Conservation (phyloP, 1,139 yeast genomes). For the Kodamaea plutei region DNA sequence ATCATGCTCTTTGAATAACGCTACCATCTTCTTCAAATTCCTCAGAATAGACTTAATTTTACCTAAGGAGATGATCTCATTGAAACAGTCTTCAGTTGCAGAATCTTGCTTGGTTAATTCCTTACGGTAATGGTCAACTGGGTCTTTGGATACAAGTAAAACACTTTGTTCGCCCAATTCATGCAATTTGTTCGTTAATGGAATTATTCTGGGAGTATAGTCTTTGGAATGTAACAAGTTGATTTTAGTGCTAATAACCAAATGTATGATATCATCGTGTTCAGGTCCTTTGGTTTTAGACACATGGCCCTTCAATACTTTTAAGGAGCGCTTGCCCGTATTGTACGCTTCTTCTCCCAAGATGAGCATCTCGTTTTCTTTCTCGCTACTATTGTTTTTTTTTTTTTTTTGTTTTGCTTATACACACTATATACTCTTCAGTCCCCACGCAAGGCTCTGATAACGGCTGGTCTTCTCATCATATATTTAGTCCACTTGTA, state of each 20-base stretch:
- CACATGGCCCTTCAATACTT: constrained; percentile 33
- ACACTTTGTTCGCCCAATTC: constrained; percentile 47
- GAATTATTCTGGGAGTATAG: constrained; percentile 61
- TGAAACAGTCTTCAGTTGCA: constrained; percentile 56
- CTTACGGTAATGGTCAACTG: constrained; percentile 51
- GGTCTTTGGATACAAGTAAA: constrained; percentile 64
- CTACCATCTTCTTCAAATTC: constrained; percentile 41
- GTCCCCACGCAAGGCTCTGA: constrained; percentile 70
- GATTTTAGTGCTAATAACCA: constrained; percentile 51
- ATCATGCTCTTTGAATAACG: constrained; percentile 57
- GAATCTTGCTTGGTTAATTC: constrained; percentile 44
- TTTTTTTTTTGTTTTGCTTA: too few species aligned
- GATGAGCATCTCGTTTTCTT: constrained; percentile 23
- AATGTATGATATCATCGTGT: constrained; percentile 34
- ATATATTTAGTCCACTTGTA: constrained; percentile 92
- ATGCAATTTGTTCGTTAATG: constrained; percentile 50
- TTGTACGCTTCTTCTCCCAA: constrained; percentile 26
- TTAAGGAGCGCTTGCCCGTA: constrained; percentile 29
- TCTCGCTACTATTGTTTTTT: too few species aligned
- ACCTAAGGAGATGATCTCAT: constrained; percentile 54
- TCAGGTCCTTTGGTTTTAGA: constrained; percentile 15
- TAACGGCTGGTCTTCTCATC: constrained; percentile 87
- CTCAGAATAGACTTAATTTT: constrained; percentile 47
- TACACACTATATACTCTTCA: constrained; percentile 1
- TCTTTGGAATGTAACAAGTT: constrained; percentile 50